These are phyloP conservation scores for Vicia sativa DNA, from an alignment of 306 rosid species.

Conservation along the genomic window DNA sequence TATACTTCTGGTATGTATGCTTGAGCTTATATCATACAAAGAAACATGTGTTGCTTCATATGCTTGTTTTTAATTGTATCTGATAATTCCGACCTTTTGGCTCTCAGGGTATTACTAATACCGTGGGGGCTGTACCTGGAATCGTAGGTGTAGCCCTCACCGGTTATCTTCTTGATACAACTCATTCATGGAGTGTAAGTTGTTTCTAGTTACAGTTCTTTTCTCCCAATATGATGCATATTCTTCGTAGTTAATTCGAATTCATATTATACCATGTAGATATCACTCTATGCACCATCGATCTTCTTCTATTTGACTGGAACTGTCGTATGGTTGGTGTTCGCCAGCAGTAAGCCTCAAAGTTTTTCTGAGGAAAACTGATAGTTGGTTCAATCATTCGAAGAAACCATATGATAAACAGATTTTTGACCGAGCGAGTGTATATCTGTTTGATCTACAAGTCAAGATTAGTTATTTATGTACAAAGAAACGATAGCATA, in stretches of 20 bases:
- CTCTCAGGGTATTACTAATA: constrained; percentile 88
- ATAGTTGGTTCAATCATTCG: constrained; percentile 35
- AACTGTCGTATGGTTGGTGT: constrained; percentile 73
- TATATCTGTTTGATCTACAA: constrained; percentile 31
- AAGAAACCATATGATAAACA: constrained; percentile 34
- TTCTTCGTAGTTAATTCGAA: constrained; percentile 22
- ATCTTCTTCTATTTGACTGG: constrained; percentile 97
- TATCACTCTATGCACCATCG: constrained; percentile 86
- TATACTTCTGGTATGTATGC: constrained; percentile 71
- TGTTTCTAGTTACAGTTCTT: not conserved
- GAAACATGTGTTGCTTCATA: not conserved
- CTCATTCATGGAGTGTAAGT: constrained; percentile 99
- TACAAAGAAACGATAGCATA: constrained; percentile 42
- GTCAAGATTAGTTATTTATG: constrained; percentile 22
- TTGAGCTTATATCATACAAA: not conserved
- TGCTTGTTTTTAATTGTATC: constrained; percentile 24
- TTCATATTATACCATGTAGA: constrained; percentile 51
- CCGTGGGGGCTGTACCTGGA: constrained; percentile 94
- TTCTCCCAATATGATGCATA: constrained; percentile 14
- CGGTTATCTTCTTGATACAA: constrained; percentile 86
- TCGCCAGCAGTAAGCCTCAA: constrained; percentile 96
- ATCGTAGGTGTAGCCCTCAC: constrained; percentile 93
- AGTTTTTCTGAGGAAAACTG: constrained; percentile 63
- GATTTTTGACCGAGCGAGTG: constrained; percentile 36
- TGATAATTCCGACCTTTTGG: constrained; percentile 10